Conservation (phyloP, 495 filamentous ascomycete genomes). For the Emericellopsis terricola region DNA sequence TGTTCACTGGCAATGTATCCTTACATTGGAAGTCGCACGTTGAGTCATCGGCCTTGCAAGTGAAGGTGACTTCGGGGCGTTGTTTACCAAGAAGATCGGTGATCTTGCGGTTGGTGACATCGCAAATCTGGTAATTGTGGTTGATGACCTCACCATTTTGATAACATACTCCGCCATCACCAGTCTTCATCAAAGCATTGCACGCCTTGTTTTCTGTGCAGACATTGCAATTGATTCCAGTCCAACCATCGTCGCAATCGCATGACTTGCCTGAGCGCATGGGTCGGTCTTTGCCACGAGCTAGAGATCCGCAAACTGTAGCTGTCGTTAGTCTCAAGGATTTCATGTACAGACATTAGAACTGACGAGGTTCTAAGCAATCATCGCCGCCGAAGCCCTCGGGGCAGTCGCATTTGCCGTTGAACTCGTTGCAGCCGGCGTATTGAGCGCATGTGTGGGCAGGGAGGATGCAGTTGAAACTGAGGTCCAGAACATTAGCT, state of each 20-base stretch:
- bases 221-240: constrained; percentile 97
- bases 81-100: constrained; percentile 63
- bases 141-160: constrained; percentile 77
- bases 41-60: constrained; percentile 52
- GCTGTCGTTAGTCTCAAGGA: too few species aligned
- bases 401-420: constrained; percentile 82
- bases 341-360: too few species aligned
- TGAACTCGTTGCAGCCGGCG: constrained; percentile 65
- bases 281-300: constrained; percentile 55
- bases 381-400: constrained; percentile 86
- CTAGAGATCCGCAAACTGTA: constrained; percentile 69
- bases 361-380: constrained; percentile 57
- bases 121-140: constrained; percentile 93
- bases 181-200: constrained; percentile 62
- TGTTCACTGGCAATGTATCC: too few species aligned
- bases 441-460: constrained; percentile 82
- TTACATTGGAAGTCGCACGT: constrained; percentile 88
- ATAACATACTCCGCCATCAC: constrained; percentile 73
- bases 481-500: constrained; percentile 8
- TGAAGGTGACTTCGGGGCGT: constrained; percentile 86
- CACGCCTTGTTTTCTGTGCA: constrained; percentile 72
- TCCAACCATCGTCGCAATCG: constrained; percentile 86
- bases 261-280: constrained; percentile 51
- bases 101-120: constrained; percentile 90
- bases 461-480: constrained; percentile 96